phyloP scores from a whole-genome alignment of 495 filamentous ascomycete genomes.

The Platismatia glauca region DNA sequence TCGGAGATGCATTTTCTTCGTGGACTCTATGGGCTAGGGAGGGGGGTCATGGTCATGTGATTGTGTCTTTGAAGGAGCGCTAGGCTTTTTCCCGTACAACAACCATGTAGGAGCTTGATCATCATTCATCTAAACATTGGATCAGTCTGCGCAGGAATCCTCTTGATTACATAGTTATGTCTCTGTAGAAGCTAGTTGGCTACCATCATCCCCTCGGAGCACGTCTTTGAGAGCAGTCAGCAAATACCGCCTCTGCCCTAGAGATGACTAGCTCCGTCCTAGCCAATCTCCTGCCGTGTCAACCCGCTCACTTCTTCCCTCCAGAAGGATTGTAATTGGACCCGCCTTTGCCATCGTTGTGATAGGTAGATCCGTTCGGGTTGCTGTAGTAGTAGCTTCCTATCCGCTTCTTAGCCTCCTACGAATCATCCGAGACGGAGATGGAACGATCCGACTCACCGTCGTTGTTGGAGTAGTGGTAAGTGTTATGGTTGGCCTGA shows the following conservation, averaged over 20 bases:
- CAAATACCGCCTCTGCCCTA: neutral
- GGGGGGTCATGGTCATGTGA: too few relatives aligned
- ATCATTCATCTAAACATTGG: too few relatives aligned
- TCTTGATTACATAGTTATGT: too few relatives aligned
- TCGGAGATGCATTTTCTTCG: too few relatives aligned
- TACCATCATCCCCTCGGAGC: neutral
- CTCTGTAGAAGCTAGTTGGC: neutral
- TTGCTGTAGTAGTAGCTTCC: constrained; percentile 49
- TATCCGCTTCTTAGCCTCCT: neutral
- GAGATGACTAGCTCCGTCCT: neutral
- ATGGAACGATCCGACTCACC: constrained; percentile 21
- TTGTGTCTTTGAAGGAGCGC: too few relatives aligned
- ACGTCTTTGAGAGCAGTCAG: neutral
- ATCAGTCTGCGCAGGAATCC: too few relatives aligned
- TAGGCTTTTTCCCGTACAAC: too few relatives aligned
- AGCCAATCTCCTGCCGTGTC: neutral
- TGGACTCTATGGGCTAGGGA: too few relatives aligned
- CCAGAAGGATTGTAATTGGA: constrained; percentile 32
- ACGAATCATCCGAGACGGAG: neutral
- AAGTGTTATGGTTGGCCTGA: constrained; percentile 36
- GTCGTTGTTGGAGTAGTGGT: constrained; percentile 42
- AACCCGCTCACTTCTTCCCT: constrained; percentile 16
- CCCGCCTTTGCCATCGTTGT: constrained; percentile 38
- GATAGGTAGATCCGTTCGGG: constrained; percentile 42
- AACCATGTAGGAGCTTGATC: too few relatives aligned